Base-by-base conservation (phyloP, 345 rosid species). In the Salix suchowensis region DNA sequence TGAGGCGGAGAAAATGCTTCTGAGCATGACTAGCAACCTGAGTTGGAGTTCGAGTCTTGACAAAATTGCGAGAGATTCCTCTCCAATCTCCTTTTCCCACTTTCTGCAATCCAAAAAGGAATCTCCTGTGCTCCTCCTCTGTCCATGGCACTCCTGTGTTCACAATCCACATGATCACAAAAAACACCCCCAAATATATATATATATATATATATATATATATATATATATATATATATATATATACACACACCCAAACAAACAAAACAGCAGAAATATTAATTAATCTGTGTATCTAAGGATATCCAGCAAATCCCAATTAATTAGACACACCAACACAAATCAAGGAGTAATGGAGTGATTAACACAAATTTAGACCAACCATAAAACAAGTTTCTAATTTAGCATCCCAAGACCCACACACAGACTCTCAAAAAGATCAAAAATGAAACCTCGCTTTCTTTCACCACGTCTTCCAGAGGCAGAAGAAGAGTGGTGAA, bases 1-100 rank as follows among this genome's bases (percentile, higher is more conserved):
- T 86, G 10, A 92, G 89, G 34, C 97, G 91, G 72, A 93, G 92
- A 60, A 91, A 95, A 77, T 93, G 91, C 65, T 95, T 95, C 88
- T 95, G 98, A 77, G 98, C 98, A 44, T 95, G 98, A 73, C 98
- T 95, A 6, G 98, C 98, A 16, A 95, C 98, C 85, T 93, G 98
- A 0, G 98, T 93, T 4, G 98, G 96, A 2, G 97, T 95, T 52
- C 98, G 85, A 61, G 87, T 88, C 85, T 91, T 93, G 18, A 95
- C 98, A 75, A 89, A 95, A 80, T 88, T 95, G 55, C 89, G 85
- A 6, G 98, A 95, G 37, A 95, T 95, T 34, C 97, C 97, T 78
- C 94, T 91, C 98, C 98, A 93, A 75, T 93, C 98, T 54, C 98
- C 98, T 79, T 88, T 95, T 7, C 98, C 98, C 19, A 90, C 96